Base-by-base conservation (phyloP, 768 basidiomycete genomes). In the Tylopilus sp. region DNA sequence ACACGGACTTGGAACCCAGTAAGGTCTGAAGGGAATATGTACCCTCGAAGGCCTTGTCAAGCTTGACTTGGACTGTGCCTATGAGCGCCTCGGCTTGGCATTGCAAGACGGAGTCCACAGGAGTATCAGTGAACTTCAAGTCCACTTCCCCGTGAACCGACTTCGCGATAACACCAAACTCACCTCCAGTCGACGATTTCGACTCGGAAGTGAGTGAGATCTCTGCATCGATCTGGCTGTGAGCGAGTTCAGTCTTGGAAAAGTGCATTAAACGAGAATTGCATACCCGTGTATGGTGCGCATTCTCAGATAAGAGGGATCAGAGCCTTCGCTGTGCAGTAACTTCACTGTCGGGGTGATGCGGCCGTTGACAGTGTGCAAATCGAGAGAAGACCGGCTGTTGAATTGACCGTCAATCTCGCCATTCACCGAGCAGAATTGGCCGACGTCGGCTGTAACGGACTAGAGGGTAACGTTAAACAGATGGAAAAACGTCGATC, bases 401-500 rank as follows among this genome's bases (percentile, higher is more conserved):
- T 70, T 70, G 62, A 73, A 79, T 17, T 50, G 54, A 3, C 83
- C 82, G 3, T 53, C 57, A 30, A 85, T 79, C 8, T 56, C 59
- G n/a, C 72, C 73, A 44, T 80, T 82, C 6, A 69, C 56, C 2
- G 77, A 77, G n/a, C 52, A 45, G 45, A 77, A 58, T 11, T 40
- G 26, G 6, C 63, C 70, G 21, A 45, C 23, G 1, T 56, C 55
- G 4, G 64, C 67, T n/a, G 58, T 58, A 39, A 75, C 46, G 26
- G 68, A 68, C 78, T 78, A 21, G 15, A 35, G 8, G 15, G 2
- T 3, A 49, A 35, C 1, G 43, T 61, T 23, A 59, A 49, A 18
- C 11, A 10, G 26, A 49, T 15, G 26, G n/a, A 23, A 10, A 12
- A 40, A 33, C 6, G 20, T 5, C 5, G 7, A 17, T 28, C 8